These are phyloP conservation scores for Fragaria nilgerrensis DNA, from an alignment of 306 rosid genomes.

Conservation along the genomic window DNA sequence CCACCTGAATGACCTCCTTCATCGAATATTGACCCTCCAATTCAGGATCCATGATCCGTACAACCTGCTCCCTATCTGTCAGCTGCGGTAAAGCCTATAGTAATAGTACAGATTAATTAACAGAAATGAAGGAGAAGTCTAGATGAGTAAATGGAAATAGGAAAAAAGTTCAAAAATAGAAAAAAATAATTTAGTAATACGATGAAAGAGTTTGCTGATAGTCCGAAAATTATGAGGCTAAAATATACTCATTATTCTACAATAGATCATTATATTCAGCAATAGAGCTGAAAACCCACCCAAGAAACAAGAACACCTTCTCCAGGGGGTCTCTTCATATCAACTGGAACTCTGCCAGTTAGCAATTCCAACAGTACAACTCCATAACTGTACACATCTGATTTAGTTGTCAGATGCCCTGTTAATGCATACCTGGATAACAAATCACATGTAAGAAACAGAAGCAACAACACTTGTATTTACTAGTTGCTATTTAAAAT, in stretches of 20 bases:
- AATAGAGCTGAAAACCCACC: conserved; percentile 44
- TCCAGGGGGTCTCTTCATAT: conserved; percentile 84
- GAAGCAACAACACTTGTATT: background rate
- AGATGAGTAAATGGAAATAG: background rate
- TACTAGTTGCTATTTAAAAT: background rate
- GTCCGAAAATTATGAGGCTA: background rate
- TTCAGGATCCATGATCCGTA: conserved; percentile 83
- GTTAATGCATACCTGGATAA: conserved; percentile 87
- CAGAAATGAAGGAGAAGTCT: conserved; percentile 5
- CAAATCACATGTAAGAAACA: conserved; percentile 8
- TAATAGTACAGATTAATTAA: conserved; percentile 9
- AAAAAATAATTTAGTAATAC: background rate
- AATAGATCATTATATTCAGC: background rate
- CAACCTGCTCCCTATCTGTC: conserved; percentile 83
- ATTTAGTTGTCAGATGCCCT: conserved; percentile 92
- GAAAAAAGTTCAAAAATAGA: background rate
- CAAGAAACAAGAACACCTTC: conserved; percentile 94
- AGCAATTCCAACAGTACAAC: conserved; percentile 92
- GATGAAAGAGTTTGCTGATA: background rate
- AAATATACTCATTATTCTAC: background rate
- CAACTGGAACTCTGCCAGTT: conserved; percentile 91
- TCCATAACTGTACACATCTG: conserved; percentile 92
- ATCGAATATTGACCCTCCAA: conserved; percentile 84
- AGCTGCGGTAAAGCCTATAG: conserved; percentile 80
- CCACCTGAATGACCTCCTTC: conserved; percentile 94